These are phyloP conservation scores for Volvariella surrecta DNA, from an alignment of 1,284 basidiomycete genomes.

Conservation along the genomic window DNA sequence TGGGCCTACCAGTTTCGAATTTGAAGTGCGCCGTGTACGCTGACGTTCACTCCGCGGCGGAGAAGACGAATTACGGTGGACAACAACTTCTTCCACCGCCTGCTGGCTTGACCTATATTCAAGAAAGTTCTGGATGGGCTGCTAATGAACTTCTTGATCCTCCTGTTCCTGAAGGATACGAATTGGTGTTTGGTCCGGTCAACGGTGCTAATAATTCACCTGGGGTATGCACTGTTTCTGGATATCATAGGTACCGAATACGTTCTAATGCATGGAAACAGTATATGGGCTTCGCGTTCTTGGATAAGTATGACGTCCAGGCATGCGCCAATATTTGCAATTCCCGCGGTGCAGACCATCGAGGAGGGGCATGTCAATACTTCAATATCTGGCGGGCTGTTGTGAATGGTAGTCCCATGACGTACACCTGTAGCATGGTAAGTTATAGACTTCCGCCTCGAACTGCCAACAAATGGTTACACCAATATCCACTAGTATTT, in stretches of 20 bases:
- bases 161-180: conserved; percentile 29
- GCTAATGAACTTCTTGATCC: conserved; percentile 24
- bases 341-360: conserved; percentile 15
- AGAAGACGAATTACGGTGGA: conserved; percentile 26
- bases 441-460: conserved; percentile 4
- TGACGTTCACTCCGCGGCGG: conserved; percentile 24
- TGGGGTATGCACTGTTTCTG: conserved; percentile 22
- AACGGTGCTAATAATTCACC: conserved; percentile 36
- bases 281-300: conserved; percentile 35
- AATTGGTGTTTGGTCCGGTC: conserved; percentile 31
- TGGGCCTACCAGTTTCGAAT: conserved; percentile 31
- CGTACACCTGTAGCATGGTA: conserved; percentile 25
- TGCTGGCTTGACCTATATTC: conserved; percentile 25
- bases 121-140: conserved; percentile 30
- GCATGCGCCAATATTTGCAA: conserved; percentile 22
- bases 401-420: conserved; percentile 21
- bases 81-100: conserved; percentile 24
- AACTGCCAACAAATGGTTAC: not conserved
- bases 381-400: conserved; percentile 29
- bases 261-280: conserved; percentile 7
- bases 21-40: conserved; percentile 34
- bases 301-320: conserved; percentile 22
- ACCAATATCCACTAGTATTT: conserved; percentile 16
- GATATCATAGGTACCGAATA: conserved; percentile 11
- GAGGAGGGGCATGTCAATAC: conserved; percentile 21